phyloP scores from a whole-genome alignment of 176 grass and related monocot genomes.

The Oryza glumipatula region DNA sequence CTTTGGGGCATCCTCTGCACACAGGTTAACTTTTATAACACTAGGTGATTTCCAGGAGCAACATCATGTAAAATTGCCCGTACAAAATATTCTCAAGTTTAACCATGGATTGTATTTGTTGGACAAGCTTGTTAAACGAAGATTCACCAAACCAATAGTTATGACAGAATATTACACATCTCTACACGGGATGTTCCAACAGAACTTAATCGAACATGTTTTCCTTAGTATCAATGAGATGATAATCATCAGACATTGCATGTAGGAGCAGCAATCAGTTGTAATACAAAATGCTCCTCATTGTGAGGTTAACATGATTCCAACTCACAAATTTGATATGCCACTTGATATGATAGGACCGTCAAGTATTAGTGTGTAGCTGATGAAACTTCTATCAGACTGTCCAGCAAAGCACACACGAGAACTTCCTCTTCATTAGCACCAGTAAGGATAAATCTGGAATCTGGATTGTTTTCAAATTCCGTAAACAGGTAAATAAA shows the following conservation, averaged over 20 bases:
- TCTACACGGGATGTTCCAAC: background rate
- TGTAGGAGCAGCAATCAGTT: background rate
- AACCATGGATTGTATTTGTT: background rate
- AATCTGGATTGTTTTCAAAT: background rate
- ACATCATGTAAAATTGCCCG: background rate
- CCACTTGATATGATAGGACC: background rate
- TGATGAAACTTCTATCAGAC: background rate
- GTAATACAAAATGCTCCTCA: background rate
- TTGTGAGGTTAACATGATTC: slow-evolving; percentile 4
- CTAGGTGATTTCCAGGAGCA: background rate
- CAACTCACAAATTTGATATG: background rate
- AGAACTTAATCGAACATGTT: background rate
- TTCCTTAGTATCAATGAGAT: background rate
- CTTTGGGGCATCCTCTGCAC: background rate
- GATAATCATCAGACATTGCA: background rate
- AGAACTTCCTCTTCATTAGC: background rate
- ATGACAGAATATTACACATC: background rate
- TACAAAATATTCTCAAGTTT: background rate
- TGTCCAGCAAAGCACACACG: background rate
- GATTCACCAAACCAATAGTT: background rate
- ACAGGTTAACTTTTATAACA: background rate
- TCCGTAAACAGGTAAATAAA: background rate
- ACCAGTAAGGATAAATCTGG: background rate
- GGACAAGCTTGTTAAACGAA: background rate
- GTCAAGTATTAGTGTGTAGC: background rate